Evolutionary conservation across 106 monocot genomes (phyloP).

Genomic region (Dendrobium chrysotoxum): DNA sequence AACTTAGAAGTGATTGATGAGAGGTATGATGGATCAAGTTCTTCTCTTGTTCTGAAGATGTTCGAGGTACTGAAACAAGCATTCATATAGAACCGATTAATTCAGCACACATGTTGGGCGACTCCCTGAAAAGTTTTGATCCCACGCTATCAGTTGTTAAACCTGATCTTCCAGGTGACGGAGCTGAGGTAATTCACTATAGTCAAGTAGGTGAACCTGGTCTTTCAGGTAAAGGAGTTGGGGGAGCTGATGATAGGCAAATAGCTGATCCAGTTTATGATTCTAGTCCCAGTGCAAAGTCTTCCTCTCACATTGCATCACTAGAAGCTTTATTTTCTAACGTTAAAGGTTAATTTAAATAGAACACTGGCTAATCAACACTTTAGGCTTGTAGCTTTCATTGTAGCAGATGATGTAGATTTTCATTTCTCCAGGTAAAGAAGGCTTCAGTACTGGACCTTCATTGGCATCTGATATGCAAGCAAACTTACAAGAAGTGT

Average conservation of each 20-base stretch:
- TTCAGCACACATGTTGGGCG: not conserved
- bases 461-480: constrained; percentile 13
- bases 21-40: constrained; percentile 23
- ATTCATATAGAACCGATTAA: constrained; percentile 13
- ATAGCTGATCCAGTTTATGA: constrained; percentile 59
- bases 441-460: constrained; percentile 13
- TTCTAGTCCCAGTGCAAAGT: constrained; percentile 53
- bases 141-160: not conserved
- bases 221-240: constrained; percentile 7
- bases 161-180: constrained; percentile 7
- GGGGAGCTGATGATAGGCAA: constrained; percentile 13
- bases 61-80: constrained; percentile 7
- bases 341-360: constrained; percentile 6
- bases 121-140: constrained; percentile 1
- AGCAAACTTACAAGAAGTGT: constrained; percentile 12
- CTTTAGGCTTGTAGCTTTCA: not conserved
- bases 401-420: not conserved
- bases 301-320: constrained; percentile 15
- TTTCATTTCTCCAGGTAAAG: constrained; percentile 15
- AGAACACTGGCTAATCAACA: not conserved
- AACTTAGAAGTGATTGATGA: constrained; percentile 18
- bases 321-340: constrained; percentile 18
- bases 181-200: constrained; percentile 20
- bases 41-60: constrained; percentile 26
- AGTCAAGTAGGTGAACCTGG: constrained; percentile 16